Conservation (phyloP, 1,284 basidiomycete genomes). For the Cutaneotrichosporon cavernicola region DNA sequence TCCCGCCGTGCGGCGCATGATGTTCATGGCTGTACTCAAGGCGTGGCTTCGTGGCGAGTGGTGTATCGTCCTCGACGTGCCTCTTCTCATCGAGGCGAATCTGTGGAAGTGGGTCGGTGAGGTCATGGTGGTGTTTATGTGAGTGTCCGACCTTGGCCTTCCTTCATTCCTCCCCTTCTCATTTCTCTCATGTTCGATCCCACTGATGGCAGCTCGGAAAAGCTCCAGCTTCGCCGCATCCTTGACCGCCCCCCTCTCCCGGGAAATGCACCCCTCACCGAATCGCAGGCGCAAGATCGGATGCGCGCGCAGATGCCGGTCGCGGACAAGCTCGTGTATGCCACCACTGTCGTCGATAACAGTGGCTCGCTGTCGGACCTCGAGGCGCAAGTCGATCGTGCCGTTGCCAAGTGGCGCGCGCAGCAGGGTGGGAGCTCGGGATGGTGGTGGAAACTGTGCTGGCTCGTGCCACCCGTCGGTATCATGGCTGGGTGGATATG, state of each 20-base stretch:
- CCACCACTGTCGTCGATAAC: slow-evolving; percentile 87
- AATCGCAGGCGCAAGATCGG: slow-evolving; percentile 63
- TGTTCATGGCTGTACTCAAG: slow-evolving; percentile 67
- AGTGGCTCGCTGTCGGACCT: slow-evolving; percentile 71
- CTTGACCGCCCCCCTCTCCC: slow-evolving; percentile 59
- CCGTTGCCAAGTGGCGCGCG: slow-evolving; percentile 63
- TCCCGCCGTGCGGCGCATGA: slow-evolving; percentile 75
- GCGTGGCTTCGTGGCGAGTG: slow-evolving; percentile 76
- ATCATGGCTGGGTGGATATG: slow-evolving; percentile 44
- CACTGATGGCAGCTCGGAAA: slow-evolving; percentile 61
- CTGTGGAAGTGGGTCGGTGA: slow-evolving; percentile 81
- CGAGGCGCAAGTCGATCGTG: slow-evolving; percentile 64
- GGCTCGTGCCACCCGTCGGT: slow-evolving; percentile 78
- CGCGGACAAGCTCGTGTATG: slow-evolving; percentile 73
- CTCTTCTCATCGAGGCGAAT: slow-evolving; percentile 86
- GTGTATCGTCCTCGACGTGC: slow-evolving; percentile 84
- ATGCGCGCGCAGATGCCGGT: slow-evolving; percentile 81
- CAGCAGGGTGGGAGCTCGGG: slow-evolving; percentile 57
- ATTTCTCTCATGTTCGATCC: not conserved
- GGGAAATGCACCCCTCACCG: slow-evolving; percentile 59
- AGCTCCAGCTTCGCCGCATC: slow-evolving; percentile 73
- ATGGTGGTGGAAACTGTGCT: slow-evolving; percentile 68
- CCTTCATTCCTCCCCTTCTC: not conserved
- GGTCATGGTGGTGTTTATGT: slow-evolving; percentile 77
- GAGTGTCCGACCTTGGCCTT: slow-evolving; percentile 24